Evolutionary conservation across 164 flowering plant genomes (phyloP), one percentile per base, ranked within the genome.

Genomic region (Santalum album): DNA sequence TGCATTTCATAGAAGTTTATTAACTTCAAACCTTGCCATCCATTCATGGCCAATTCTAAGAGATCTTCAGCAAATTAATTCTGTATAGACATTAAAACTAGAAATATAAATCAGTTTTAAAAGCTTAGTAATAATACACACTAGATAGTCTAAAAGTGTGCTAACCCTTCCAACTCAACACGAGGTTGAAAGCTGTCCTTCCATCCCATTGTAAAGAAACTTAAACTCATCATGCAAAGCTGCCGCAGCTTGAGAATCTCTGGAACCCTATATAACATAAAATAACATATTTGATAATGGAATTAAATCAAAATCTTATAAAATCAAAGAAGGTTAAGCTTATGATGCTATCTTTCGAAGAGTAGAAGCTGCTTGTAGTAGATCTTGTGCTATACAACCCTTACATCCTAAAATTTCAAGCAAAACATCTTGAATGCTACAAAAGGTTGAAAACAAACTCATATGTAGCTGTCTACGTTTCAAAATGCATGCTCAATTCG

Each of bases 131-230:
- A 29, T 4, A 9, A 3, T 29, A 29, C 34, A 29, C 9, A 29
- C 4, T 9, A 29, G 34, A 29, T 29, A 29, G 34, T 3, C 4
- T 4, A 29, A 60, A 1, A 52, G 23, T 25, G 17, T 35, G 51
- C 49, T n/a, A 80, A 92, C 98, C 94, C 96, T 84, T 69, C 95
- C 98, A 65, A 71, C 85, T 75, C 79, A 83, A 57, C 78, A 83
- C n/a, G 75, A 59, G 40, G 75, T 53, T 45, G 81, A 57, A 19
- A 57, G 25, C 22, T 70, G 74, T 46, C 64, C 68, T 51, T 69
- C 80, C 24, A 61, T 43, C 58, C 70, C 78, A 60, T 68, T 52
- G 68, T 68, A 71, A 27, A 83, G 79, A 39, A 69, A 65, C 75
- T 84, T 92, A 45, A 86, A 75, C 70, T 92, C 95, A n/a, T n/a